phyloP scores from a whole-genome alignment of 305 asterid species.

The Fraxinus nigra region DNA sequence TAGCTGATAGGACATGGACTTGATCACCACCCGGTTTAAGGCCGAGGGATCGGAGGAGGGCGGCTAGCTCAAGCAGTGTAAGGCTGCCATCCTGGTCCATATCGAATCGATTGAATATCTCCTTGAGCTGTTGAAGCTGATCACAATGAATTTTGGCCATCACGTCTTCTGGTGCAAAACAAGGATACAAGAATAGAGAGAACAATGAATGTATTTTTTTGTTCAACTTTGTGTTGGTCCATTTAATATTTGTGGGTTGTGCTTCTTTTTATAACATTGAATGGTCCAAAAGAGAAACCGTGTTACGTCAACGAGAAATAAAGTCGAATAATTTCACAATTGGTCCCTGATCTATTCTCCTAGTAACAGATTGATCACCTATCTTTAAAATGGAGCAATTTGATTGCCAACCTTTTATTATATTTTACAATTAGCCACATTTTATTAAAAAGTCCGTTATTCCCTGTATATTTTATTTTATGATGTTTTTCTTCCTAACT shows the following conservation, averaged over 20 bases:
- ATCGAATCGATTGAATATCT: slow-evolving; percentile 55
- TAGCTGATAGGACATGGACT: slow-evolving; percentile 39
- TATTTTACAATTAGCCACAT: neutral
- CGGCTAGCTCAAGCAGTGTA: slow-evolving; percentile 56
- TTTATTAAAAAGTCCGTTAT: neutral
- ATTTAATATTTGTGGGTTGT: slow-evolving; percentile 28
- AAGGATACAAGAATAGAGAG: neutral
- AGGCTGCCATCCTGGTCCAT: slow-evolving; percentile 67
- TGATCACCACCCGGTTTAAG: slow-evolving; percentile 51
- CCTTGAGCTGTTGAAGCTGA: slow-evolving; percentile 43
- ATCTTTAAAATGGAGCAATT: neutral
- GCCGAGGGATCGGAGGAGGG: slow-evolving; percentile 60
- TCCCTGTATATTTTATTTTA: neutral
- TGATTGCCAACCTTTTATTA: neutral
- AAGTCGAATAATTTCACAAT: neutral
- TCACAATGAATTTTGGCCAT: slow-evolving; percentile 35
- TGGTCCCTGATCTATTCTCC: neutral
- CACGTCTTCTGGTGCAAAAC: neutral
- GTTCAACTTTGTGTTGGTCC: neutral
- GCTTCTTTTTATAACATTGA: slow-evolving; percentile 8
- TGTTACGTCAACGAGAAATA: neutral
- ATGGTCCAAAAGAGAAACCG: slow-evolving; percentile 10
- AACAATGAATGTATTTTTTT: neutral
- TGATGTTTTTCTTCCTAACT: neutral
- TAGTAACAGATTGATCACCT: neutral